Evolutionary conservation across 768 basidiomycete species (phyloP).

Genomic region (Galerina marginata): DNA sequence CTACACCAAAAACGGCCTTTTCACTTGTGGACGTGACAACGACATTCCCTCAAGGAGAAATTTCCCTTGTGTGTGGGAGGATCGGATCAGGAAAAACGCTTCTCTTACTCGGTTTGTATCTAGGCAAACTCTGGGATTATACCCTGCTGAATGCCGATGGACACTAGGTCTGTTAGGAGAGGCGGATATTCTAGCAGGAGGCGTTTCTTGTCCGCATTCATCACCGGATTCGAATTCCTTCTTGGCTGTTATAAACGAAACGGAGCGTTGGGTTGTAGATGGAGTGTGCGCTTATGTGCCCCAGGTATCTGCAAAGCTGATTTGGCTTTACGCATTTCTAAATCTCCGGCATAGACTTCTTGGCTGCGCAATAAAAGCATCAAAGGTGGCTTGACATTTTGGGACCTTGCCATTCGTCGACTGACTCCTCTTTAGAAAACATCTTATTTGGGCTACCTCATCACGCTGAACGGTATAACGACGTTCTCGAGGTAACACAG

Average conservation of each 20-base stretch:
- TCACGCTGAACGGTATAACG: conserved; percentile 70
- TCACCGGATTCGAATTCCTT: conserved; percentile 76
- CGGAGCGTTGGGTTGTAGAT: conserved; percentile 72
- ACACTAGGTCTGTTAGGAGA: conserved; percentile 79
- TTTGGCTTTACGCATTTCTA: not conserved
- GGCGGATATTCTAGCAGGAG: conserved; percentile 84
- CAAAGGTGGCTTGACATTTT: conserved; percentile 15
- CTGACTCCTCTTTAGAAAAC: conserved; percentile 40
- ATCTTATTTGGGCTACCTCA: conserved; percentile 83
- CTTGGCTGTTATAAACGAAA: conserved; percentile 47
- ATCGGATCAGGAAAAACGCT: conserved; percentile 90
- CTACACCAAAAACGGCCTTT: conserved; percentile 82
- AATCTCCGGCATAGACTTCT: conserved; percentile 43
- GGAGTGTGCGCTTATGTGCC: conserved; percentile 90
- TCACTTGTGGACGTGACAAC: conserved; percentile 75
- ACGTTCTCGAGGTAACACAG: conserved; percentile 71
- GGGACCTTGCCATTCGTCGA: not conserved
- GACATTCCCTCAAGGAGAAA: conserved; percentile 76
- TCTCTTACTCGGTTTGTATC: conserved; percentile 60
- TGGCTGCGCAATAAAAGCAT: conserved; percentile 77
- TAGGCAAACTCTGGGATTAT: not conserved
- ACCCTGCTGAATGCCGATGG: not conserved
- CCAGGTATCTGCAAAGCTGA: conserved; percentile 45
- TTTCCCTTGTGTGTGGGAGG: conserved; percentile 88
- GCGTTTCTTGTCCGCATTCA: conserved; percentile 82